phyloP scores from a whole-genome alignment of 805 yeast genomes.

The Myxozyma neotropica region DNA sequence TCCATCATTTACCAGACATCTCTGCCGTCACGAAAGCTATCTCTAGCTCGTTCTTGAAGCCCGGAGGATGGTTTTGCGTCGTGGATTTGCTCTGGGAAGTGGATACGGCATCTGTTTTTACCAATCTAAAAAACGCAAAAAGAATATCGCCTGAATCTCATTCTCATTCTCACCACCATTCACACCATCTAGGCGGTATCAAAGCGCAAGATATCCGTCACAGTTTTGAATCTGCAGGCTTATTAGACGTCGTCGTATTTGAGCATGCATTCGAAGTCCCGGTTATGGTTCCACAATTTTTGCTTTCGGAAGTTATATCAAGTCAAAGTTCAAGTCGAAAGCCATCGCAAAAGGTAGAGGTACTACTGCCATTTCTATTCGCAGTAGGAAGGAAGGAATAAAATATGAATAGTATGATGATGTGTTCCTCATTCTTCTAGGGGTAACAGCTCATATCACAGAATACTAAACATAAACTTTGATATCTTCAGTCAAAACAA shows the following conservation, averaged over 20 bases:
- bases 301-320: not conserved
- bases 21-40: not conserved
- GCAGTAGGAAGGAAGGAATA: constrained; percentile 12
- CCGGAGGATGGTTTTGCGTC: constrained; percentile 18
- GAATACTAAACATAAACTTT: no score
- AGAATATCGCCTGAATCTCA: no score
- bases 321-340: not conserved
- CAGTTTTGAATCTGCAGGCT: constrained; percentile 13
- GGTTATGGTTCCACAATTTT: constrained; percentile 4
- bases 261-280: constrained; percentile 16
- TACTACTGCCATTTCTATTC: constrained; percentile 15
- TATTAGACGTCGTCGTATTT: constrained; percentile 3
- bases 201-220: not conserved
- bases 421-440: no score
- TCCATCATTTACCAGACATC: constrained; percentile 25
- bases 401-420: no score
- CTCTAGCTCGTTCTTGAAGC: not conserved
- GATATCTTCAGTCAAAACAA: no score
- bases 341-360: not conserved
- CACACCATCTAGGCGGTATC: constrained; percentile 16
- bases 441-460: no score
- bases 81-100: constrained; percentile 18
- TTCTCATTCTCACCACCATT: not conserved
- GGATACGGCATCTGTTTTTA: constrained; percentile 10
- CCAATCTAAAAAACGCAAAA: not conserved